phyloP scores from a whole-genome alignment of 2,329 filamentous ascomycete genomes.

The Nothomitra cinnamomea region DNA sequence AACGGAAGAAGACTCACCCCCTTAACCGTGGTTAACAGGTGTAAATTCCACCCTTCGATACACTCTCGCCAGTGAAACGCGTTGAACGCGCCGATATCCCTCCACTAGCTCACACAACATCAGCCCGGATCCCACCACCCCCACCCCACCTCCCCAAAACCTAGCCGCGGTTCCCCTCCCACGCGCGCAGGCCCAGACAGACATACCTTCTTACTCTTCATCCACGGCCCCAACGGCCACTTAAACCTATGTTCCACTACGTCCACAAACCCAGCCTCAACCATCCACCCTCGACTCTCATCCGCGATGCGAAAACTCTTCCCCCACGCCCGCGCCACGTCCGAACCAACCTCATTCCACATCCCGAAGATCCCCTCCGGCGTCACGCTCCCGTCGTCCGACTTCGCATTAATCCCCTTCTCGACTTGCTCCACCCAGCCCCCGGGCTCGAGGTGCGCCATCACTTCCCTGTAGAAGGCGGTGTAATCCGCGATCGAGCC shows the following conservation, averaged over 20 bases:
- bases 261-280: conserved; percentile 15
- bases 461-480: conserved; percentile 19
- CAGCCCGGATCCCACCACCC: neutral
- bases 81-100: no score
- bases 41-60: neutral
- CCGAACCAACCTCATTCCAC: neutral
- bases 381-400: neutral
- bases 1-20: conserved; percentile 4
- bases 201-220: conserved; percentile 11
- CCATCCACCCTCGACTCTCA: conserved; percentile 15
- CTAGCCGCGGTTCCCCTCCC: no score
- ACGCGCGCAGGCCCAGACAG: no score
- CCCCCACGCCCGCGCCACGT: neutral
- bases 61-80: neutral
- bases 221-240: conserved; percentile 17
- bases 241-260: conserved; percentile 14
- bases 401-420: neutral
- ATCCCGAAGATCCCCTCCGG: neutral
- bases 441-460: neutral
- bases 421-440: neutral
- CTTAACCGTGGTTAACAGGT: neutral
- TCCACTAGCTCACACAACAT: no score
- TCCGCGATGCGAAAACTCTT: neutral
- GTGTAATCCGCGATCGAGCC: conserved; percentile 17
- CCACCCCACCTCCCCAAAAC: conserved; percentile 19